phyloP scores from a whole-genome alignment of 1,284 basidiomycete genomes.

The Fereydounia khargensis region DNA sequence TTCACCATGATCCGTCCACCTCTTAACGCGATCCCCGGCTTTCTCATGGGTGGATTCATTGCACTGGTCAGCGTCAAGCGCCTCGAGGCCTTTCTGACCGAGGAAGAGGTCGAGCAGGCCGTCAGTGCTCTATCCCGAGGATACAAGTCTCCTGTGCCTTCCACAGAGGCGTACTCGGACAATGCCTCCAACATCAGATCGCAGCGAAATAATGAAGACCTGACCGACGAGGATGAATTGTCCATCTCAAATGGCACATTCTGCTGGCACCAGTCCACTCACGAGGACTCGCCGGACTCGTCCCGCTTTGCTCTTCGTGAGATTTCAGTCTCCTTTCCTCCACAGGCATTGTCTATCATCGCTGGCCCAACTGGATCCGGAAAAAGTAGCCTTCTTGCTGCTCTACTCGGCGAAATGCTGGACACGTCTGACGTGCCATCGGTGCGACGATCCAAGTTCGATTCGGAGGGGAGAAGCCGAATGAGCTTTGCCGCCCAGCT shows the following conservation, averaged over 20 bases:
- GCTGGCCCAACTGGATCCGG: conserved; percentile 46
- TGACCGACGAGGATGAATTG: neutral
- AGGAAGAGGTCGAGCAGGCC: conserved; percentile 68
- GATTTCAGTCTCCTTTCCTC: conserved; percentile 30
- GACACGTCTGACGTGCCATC: conserved; percentile 16
- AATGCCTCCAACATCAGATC: too few species aligned
- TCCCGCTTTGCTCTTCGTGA: conserved; percentile 18
- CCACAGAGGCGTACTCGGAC: neutral
- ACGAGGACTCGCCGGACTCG: neutral
- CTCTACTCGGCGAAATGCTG: conserved; percentile 45
- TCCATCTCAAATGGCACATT: neutral
- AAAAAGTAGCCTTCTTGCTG: conserved; percentile 45
- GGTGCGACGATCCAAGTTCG: conserved; percentile 26
- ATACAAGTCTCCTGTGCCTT: too few species aligned
- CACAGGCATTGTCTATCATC: conserved; percentile 31
- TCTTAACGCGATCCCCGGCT: conserved; percentile 60
- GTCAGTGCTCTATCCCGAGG: conserved; percentile 17
- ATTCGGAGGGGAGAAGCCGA: conserved; percentile 28
- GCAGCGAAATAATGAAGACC: too few species aligned
- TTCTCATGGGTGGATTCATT: conserved; percentile 31
- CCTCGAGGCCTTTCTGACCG: conserved; percentile 75
- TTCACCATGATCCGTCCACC: conserved; percentile 40
- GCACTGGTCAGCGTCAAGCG: conserved; percentile 73
- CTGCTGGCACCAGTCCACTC: neutral
- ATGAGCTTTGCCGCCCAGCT: conserved; percentile 38